Conservation (phyloP, 1,284 basidiomycete species). For the Melampsora occidentalis region DNA sequence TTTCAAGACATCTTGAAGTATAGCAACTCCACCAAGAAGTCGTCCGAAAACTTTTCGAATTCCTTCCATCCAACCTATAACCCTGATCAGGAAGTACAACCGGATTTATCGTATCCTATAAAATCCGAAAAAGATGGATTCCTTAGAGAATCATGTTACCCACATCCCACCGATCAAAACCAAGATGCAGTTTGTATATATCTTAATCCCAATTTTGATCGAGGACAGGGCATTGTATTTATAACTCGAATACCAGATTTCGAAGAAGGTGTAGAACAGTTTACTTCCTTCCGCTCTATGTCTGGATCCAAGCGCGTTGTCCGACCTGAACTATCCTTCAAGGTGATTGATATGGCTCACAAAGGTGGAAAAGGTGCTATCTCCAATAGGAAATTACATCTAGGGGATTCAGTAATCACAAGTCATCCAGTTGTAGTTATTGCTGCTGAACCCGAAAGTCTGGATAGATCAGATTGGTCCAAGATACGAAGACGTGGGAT, state of each 20-base stretch:
- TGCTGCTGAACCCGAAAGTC: background rate
- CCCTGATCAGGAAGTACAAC: no score
- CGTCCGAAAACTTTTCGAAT: no score
- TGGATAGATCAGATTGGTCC: background rate
- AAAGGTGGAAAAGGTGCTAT: background rate
- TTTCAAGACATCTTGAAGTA: no score
- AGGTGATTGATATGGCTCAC: background rate
- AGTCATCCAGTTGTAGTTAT: background rate
- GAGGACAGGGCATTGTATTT: background rate
- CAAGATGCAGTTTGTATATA: background rate
- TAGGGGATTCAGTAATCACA: background rate
- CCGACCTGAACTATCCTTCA: background rate
- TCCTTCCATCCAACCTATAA: no score
- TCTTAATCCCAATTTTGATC: background rate
- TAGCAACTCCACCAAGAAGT: no score
- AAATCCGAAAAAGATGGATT: background rate
- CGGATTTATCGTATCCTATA: background rate
- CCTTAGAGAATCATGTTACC: background rate
- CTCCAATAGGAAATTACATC: background rate
- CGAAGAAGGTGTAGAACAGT: background rate
- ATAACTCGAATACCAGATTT: background rate
- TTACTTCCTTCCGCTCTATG: background rate
- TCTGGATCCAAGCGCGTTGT: background rate
- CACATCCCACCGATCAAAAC: background rate
- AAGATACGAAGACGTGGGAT: background rate